phyloP scores from a whole-genome alignment of 352 stramenopile species.

The Saprolegnia diclina region DNA sequence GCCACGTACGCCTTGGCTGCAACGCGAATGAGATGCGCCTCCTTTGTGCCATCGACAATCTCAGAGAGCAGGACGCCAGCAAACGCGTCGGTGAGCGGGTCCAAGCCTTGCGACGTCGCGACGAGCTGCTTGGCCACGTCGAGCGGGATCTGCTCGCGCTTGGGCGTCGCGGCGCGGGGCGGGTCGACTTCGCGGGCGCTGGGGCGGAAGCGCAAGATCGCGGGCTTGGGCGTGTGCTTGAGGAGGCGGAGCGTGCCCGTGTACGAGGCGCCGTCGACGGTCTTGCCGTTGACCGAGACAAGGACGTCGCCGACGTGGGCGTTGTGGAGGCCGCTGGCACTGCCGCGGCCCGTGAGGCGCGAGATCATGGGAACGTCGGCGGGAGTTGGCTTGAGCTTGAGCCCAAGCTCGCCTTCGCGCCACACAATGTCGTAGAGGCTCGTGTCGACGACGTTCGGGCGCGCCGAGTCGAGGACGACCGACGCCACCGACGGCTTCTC shows the following conservation, averaged over 20 bases:
- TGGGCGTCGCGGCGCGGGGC: slow-evolving; percentile 25
- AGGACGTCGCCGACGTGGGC: slow-evolving; percentile 76
- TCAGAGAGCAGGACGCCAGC: slow-evolving; percentile 62
- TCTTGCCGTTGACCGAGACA: slow-evolving; percentile 77
- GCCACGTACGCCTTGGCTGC: slow-evolving; percentile 77
- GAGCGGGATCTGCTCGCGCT: slow-evolving; percentile 56
- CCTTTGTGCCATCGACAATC: slow-evolving; percentile 70
- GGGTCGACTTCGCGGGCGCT: slow-evolving; percentile 12
- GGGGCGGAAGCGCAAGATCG: slow-evolving; percentile 72
- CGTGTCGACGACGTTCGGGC: slow-evolving; percentile 31
- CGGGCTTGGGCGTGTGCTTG: slow-evolving; percentile 80
- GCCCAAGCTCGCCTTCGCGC: slow-evolving; percentile 74
- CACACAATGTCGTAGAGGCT: slow-evolving; percentile 82
- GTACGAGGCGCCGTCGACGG: slow-evolving; percentile 73
- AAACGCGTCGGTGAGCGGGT: slow-evolving; percentile 61
- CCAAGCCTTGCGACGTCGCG: slow-evolving; percentile 63
- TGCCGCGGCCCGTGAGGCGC: slow-evolving; percentile 79
- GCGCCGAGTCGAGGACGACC: slow-evolving; percentile 36
- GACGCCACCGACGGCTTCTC: slow-evolving; percentile 27
- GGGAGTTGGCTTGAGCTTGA: slow-evolving; percentile 79
- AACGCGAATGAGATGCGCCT: slow-evolving; percentile 72
- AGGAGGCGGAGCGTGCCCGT: slow-evolving; percentile 81
- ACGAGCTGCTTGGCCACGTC: slow-evolving; percentile 76
- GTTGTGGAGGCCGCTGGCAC: slow-evolving; percentile 73
- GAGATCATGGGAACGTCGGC: slow-evolving; percentile 74